phyloP scores from a whole-genome alignment of 768 basidiomycete species.

The Tricholoma hemisulphureum region DNA sequence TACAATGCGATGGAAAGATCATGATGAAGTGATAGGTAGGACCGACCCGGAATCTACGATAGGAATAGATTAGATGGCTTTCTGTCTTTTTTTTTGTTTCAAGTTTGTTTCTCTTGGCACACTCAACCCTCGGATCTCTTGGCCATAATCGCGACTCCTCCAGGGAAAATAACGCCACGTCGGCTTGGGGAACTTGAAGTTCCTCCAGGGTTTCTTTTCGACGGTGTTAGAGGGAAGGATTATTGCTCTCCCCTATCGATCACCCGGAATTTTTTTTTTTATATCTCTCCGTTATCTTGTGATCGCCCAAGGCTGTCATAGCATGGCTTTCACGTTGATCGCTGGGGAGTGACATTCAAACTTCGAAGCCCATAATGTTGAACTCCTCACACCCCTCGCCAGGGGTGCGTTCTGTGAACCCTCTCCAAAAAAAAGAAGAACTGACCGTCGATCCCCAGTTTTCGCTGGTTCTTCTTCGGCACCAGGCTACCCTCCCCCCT shows the following conservation, averaged over 20 bases:
- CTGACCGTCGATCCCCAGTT: not conserved
- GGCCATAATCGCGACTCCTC: not conserved
- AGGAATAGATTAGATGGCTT: not conserved
- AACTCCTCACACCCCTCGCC: not conserved
- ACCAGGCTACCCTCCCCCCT: too few relatives aligned
- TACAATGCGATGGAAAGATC: not conserved
- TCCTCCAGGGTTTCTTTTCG: not conserved
- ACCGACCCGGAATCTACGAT: too few relatives aligned
- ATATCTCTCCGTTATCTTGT: not conserved
- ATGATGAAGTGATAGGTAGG: not conserved
- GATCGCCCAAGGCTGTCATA: too few relatives aligned
- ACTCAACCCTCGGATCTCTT: not conserved
- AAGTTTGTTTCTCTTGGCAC: too few relatives aligned
- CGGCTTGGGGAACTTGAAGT: not conserved
- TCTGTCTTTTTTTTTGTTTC: too few relatives aligned
- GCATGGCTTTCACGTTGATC: not conserved
- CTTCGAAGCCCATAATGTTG: not conserved
- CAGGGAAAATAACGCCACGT: not conserved
- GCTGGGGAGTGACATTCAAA: not conserved
- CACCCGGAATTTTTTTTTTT: too few relatives aligned
- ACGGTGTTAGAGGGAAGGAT: not conserved
- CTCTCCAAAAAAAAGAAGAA: too few relatives aligned
- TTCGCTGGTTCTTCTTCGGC: not conserved
- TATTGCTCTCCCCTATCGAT: not conserved
- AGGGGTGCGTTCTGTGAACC: not conserved